Evolutionary conservation across 106 monocot species (phyloP).

Genomic region (Allium cepa): DNA sequence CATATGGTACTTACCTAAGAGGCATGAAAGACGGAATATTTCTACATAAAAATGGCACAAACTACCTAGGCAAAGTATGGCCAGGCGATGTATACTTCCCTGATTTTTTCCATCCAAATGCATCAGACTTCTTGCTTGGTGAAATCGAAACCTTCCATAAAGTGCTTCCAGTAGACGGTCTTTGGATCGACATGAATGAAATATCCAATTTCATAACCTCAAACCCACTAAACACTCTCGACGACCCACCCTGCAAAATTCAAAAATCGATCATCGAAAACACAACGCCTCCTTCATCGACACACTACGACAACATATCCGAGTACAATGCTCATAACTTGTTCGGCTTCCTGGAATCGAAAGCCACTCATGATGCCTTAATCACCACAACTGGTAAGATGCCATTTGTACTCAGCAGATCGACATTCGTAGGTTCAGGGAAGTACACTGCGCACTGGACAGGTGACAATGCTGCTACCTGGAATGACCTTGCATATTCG

Average conservation of each 20-base stretch:
- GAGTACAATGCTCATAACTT: slow-evolving; percentile 72
- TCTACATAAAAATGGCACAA: slow-evolving; percentile 29
- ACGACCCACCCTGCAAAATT: slow-evolving; percentile 64
- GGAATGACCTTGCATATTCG: slow-evolving; percentile 60
- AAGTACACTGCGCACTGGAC: slow-evolving; percentile 60
- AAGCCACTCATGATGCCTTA: slow-evolving; percentile 40
- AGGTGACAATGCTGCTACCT: slow-evolving; percentile 48
- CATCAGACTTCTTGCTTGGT: slow-evolving; percentile 39
- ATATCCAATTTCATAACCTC: slow-evolving; percentile 55
- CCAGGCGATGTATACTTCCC: slow-evolving; percentile 67
- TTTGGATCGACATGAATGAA: slow-evolving; percentile 93
- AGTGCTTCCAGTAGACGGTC: slow-evolving; percentile 47
- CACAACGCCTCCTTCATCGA: slow-evolving; percentile 37
- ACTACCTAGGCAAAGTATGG: slow-evolving; percentile 52
- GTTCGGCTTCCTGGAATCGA: slow-evolving; percentile 40
- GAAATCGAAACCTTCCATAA: slow-evolving; percentile 41
- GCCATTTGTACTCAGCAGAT: slow-evolving; percentile 47
- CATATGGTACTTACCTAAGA: slow-evolving; percentile 38
- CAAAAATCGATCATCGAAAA: slow-evolving; percentile 26
- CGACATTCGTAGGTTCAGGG: slow-evolving; percentile 63
- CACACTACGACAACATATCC: slow-evolving; percentile 51
- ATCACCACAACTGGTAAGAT: slow-evolving; percentile 25
- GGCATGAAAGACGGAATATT: slow-evolving; percentile 36
- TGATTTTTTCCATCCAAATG: slow-evolving; percentile 56
- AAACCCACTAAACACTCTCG: slow-evolving; percentile 21